Evolutionary conservation across 2,329 filamentous ascomycete genomes (phyloP).

Genomic region (Didymosphaeria variabile): DNA sequence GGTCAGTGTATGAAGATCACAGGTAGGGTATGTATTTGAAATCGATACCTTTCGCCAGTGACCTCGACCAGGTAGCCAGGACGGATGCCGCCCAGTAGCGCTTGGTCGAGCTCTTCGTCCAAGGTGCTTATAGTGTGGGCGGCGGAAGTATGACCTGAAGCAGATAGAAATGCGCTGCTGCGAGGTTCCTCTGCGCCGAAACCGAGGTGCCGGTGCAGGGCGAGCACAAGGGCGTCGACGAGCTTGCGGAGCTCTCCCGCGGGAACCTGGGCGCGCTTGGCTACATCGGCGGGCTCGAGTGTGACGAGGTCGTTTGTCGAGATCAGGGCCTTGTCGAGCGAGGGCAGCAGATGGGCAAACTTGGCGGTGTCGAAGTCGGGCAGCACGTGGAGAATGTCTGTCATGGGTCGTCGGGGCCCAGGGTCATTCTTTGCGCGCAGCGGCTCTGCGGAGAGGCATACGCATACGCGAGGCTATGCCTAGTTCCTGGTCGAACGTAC

Average conservation of each 20-base stretch:
- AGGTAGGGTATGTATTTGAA: conserved; percentile 14
- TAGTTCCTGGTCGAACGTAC: conserved; percentile 9
- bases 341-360: conserved; percentile 78
- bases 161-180: conserved; percentile 28
- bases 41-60: conserved; percentile 78
- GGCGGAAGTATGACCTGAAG: conserved; percentile 15
- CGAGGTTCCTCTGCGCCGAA: conserved; percentile 43
- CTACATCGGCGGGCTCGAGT: conserved; percentile 81
- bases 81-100: conserved; percentile 81
- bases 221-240: conserved; percentile 70
- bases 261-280: conserved; percentile 84
- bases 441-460: conserved; percentile 45
- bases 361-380: conserved; percentile 77
- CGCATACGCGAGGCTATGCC: conserved; percentile 11
- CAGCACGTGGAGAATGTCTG: conserved; percentile 83
- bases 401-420: conserved; percentile 64
- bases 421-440: conserved; percentile 37
- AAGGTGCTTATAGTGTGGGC: conserved; percentile 75
- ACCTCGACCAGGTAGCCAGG: conserved; percentile 86
- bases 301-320: conserved; percentile 86
- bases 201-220: conserved; percentile 71
- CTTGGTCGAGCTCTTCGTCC: conserved; percentile 74
- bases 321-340: conserved; percentile 79
- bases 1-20: conserved; percentile 15
- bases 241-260: conserved; percentile 81